These are phyloP conservation scores for Paspalum notatum DNA, from an alignment of 176 grass and related monocot genomes.

Conservation along the genomic window DNA sequence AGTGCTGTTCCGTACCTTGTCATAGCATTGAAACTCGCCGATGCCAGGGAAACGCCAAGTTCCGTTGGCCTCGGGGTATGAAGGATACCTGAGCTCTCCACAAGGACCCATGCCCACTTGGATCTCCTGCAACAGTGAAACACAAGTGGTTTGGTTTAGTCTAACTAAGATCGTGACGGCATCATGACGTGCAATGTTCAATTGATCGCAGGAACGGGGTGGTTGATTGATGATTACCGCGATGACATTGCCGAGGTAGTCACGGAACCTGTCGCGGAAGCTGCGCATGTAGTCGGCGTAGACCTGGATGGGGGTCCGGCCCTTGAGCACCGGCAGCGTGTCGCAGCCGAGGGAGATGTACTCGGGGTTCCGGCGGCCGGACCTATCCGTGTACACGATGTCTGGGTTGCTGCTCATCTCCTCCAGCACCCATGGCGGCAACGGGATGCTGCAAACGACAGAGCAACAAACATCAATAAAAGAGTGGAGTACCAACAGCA, in stretches of 20 bases:
- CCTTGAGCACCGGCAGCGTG: constrained; percentile 71
- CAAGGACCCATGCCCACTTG: constrained; percentile 97
- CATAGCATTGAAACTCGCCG: constrained; percentile 94
- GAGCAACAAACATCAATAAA: constrained; percentile 13
- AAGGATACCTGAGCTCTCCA: constrained; percentile 95
- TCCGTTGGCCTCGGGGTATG: constrained; percentile 92
- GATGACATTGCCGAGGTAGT: constrained; percentile 76
- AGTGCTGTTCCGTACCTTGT: constrained; percentile 51
- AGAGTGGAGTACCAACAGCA: background rate
- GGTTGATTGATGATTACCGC: constrained; percentile 46
- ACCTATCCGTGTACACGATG: constrained; percentile 87
- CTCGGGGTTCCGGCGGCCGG: constrained; percentile 83
- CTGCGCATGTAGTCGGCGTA: constrained; percentile 95
- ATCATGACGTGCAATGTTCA: too few species aligned
- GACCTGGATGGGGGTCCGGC: constrained; percentile 89
- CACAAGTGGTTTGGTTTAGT: background rate
- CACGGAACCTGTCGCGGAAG: constrained; percentile 71
- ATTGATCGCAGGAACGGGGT: background rate
- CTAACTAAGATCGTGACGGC: too few species aligned
- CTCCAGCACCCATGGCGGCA: constrained; percentile 83
- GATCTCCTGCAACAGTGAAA: constrained; percentile 64
- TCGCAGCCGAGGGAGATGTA: constrained; percentile 96
- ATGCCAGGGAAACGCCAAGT: constrained; percentile 96
- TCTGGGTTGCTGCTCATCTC: constrained; percentile 77
- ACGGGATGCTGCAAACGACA: constrained; percentile 66